Base-by-base conservation (phyloP, 1,139 yeast species). In the Candida sp. region DNA sequence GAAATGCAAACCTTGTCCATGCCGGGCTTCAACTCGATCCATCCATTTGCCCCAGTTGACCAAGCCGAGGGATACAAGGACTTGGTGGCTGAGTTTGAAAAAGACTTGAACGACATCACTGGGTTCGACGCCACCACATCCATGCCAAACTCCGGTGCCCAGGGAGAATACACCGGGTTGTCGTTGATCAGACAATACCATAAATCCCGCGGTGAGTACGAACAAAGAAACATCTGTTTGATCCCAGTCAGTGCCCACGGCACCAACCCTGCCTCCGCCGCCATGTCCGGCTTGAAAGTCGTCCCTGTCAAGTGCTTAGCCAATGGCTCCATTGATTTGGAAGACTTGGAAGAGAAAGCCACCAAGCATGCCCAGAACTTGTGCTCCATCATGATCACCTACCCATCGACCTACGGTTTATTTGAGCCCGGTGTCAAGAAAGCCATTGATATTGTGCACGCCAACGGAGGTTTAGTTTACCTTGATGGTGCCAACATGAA, bases 401-500 rank as follows among this genome's bases (percentile, higher is more conserved):
- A 94, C 64, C 99, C 99, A 41, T 92, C 98, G 4, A 94, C 99
- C 2, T 94, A 91, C 68, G 99, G 99, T 54, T 84, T 93, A 56
- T 94, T 91, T 64, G 99, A 93, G 72, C 97, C 97, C 22, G 92
- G 94, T 53, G 89, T 94, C 53, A 87, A 84, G 68, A 77, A 79
- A 49, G 98, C 98, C 33, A 89, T 92, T 62, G 90, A 90, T 28
- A 78, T 86, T 54, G 92, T 94, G 37, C 99, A 94, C 70, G 65
- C 72, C 37, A 70, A 85, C 62, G 99, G 99, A 51, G 99, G 98
- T 35, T 96, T 93, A 70, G 98, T 94, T 31, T 94, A 94, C 74
- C 80, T 94, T 73, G 99, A 94, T 71, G 99, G 99, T 67, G 99
- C 99, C 54, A 94, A 94, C 73, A 94, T 94, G 99, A 94, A 94